Conservation (phyloP, 2,329 filamentous ascomycete species). For the Pezicula rhizophila region DNA sequence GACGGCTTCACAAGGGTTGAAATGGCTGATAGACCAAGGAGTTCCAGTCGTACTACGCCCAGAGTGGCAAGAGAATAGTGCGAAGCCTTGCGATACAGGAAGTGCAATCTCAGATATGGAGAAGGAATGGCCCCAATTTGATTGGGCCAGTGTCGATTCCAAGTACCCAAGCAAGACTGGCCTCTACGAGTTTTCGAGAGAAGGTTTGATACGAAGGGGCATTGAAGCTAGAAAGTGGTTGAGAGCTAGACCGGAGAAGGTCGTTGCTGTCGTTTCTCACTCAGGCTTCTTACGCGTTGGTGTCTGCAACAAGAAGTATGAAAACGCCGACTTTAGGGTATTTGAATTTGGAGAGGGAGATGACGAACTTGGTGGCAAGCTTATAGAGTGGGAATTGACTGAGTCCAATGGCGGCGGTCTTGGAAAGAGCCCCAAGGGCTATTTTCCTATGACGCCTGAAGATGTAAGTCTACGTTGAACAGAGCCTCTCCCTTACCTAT, state of each 20-base stretch:
- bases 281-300: slow-evolving; percentile 23
- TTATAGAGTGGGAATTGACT: slow-evolving; percentile 25
- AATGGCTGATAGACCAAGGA: slow-evolving; percentile 25
- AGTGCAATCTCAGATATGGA: slow-evolving; percentile 18
- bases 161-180: slow-evolving; percentile 23
- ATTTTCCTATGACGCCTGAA: slow-evolving; percentile 9
- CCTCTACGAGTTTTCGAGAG: slow-evolving; percentile 21
- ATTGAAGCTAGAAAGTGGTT: slow-evolving; percentile 22
- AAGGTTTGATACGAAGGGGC: slow-evolving; percentile 19
- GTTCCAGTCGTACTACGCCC: slow-evolving; percentile 22
- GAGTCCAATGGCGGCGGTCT: slow-evolving; percentile 24
- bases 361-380: slow-evolving; percentile 14
- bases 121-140: slow-evolving; percentile 26
- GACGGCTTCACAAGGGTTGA: slow-evolving; percentile 23
- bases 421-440: slow-evolving; percentile 21
- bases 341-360: slow-evolving; percentile 25
- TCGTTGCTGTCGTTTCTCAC: slow-evolving; percentile 28
- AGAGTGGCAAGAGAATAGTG: slow-evolving; percentile 28
- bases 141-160: slow-evolving; percentile 26
- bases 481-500: too few relatives aligned
- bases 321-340: slow-evolving; percentile 27
- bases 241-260: slow-evolving; percentile 23
- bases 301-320: slow-evolving; percentile 19
- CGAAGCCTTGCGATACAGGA: slow-evolving; percentile 26
- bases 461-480: neutral